Evolutionary conservation across 1,284 basidiomycete genomes (phyloP).

Genomic region (Ceratorhiza oryzae-sativae): DNA sequence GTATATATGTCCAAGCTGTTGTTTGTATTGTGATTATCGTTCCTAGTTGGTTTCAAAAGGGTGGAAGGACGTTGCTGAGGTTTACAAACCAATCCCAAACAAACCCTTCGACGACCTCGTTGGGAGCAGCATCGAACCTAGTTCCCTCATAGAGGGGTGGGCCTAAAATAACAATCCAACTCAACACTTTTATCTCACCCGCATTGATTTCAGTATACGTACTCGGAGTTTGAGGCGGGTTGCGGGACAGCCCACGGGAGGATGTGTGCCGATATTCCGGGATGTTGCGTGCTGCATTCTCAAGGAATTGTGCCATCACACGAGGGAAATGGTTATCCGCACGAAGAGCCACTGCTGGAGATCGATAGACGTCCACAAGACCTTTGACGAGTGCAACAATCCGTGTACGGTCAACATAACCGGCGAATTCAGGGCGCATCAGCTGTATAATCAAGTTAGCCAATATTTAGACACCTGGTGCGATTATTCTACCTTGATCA

Average conservation of each 20-base stretch:
- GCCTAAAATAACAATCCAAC: not conserved
- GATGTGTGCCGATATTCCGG: conserved; percentile 3
- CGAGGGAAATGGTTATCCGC: conserved; percentile 21
- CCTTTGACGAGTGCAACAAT: conserved; percentile 3
- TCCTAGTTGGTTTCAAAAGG: not conserved
- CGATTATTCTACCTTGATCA: conserved; percentile 11
- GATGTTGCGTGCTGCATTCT: conserved; percentile 1
- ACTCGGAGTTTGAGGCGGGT: conserved; percentile 2
- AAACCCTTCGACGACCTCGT: not conserved
- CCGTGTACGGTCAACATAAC: not conserved
- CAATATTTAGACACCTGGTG: not conserved
- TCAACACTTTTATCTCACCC: not conserved
- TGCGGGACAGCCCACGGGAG: conserved; percentile 5
- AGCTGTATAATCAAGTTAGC: not conserved
- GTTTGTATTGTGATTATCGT: not conserved
- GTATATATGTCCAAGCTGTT: not conserved
- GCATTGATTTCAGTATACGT: not conserved
- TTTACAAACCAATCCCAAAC: not conserved
- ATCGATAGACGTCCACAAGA: conserved; percentile 20
- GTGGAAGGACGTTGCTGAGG: not conserved
- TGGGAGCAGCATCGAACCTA: conserved; percentile 4
- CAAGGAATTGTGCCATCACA: conserved; percentile 14
- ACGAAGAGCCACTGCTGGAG: conserved; percentile 17
- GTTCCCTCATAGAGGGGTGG: not conserved
- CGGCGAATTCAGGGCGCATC: conserved; percentile 19